Evolutionary conservation across 192 early-diverging fungal species (phyloP).

Genomic region (Gorgonomyces haynaldii): DNA sequence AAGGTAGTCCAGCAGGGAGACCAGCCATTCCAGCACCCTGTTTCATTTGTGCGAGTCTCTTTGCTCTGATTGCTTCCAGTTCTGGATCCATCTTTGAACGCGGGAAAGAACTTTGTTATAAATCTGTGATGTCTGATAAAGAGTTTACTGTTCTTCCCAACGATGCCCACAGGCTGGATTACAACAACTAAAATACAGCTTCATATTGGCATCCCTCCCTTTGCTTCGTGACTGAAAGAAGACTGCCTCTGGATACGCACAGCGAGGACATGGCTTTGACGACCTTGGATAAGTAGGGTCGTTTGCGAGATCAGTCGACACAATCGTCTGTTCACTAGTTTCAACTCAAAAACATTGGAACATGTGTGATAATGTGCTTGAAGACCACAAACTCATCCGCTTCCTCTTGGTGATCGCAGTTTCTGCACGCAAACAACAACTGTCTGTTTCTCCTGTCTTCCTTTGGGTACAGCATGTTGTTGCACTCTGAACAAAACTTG

Average conservation of each 20-base stretch:
- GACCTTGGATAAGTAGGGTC: slow-evolving; percentile 42
- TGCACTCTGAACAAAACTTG: slow-evolving; percentile 23
- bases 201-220: slow-evolving; percentile 34
- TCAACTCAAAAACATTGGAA: slow-evolving; percentile 17
- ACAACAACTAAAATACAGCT: slow-evolving; percentile 37
- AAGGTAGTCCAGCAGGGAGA: slow-evolving; percentile 9
- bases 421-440: slow-evolving; percentile 38
- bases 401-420: slow-evolving; percentile 34
- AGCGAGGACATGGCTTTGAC: slow-evolving; percentile 25
- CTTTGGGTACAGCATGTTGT: slow-evolving; percentile 37
- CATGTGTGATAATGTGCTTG: slow-evolving; percentile 25
- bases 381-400: slow-evolving; percentile 29
- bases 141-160: slow-evolving; percentile 15
- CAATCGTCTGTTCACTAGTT: slow-evolving; percentile 31
- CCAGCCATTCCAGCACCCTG: slow-evolving; percentile 21
- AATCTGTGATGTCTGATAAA: slow-evolving; percentile 2
- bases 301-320: slow-evolving; percentile 24
- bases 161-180: slow-evolving; percentile 26
- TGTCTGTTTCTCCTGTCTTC: slow-evolving; percentile 25
- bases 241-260: slow-evolving; percentile 20
- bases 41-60: slow-evolving; percentile 52
- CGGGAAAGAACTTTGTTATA: slow-evolving; percentile 4
- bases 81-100: slow-evolving; percentile 54
- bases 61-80: slow-evolving; percentile 61
- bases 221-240: slow-evolving; percentile 37